Base-by-base conservation (phyloP, 768 basidiomycete genomes). In the Termitomyces sp. region DNA sequence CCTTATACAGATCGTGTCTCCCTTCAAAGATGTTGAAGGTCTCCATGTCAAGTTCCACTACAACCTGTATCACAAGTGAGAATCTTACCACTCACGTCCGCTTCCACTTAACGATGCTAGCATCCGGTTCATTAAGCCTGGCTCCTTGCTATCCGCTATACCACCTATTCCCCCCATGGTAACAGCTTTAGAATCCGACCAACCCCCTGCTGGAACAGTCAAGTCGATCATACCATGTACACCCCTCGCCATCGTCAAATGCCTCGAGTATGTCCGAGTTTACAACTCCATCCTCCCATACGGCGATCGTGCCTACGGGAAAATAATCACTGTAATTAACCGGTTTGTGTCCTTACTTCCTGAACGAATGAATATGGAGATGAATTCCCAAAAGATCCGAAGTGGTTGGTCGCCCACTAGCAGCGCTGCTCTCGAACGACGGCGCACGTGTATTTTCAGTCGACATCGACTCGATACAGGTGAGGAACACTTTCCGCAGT, bases 161-260 rank as follows among this genome's bases (percentile, higher is more conserved):
- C 74, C 78, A 16, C 73, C 82, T 5, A 67, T 74, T 17, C 68
- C 73, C 0, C 61, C 72, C 12, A 63, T 62, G 28, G 41, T 52
- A 23, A 61, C 68, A 23, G 66, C 72, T 5, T 68, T 73, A 30
- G 75, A 76, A 59, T 63, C 74, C 64, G 89, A 93, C 57, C 72
- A 79, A 12, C 85, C 91, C 2, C 93, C 94, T 4, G 71, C 83
- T 0, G 94, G 94, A 23, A 88, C 86, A 55, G 92, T 97, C 66
- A 98, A 98, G 72, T 96, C 94, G 4, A 92, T 99, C 66, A 82
- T 99, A 35, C 97, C 97, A 0, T 99, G 97, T 71, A 99, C 97
- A 5, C 95, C 97, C 0, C 82, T 99, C 11, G 97, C 94, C 3
- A 89, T 98, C 66, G 95, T 99, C 61, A 99, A 99, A 72, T 91